Conservation (phyloP, 805 yeast genomes). For the Pichia heedii region DNA sequence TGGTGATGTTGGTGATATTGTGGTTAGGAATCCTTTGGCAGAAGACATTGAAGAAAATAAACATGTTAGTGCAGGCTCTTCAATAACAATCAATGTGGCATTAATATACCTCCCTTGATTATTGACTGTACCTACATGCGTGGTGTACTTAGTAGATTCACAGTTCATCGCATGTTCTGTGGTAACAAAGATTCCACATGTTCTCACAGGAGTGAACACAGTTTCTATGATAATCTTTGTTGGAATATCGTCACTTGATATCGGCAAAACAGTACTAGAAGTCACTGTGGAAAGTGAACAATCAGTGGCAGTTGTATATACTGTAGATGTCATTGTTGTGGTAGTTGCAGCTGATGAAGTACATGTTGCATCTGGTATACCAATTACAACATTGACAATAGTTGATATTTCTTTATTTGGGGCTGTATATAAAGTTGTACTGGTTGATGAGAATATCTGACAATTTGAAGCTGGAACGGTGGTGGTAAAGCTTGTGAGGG, state of each 20-base stretch:
- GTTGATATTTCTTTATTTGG: not conserved
- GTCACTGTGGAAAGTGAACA: not conserved
- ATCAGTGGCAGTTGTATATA: not conserved
- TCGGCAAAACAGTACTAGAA: not conserved
- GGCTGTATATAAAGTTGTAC: not conserved
- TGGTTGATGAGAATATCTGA: not conserved
- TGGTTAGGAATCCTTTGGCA: not conserved
- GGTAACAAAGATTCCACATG: slow-evolving; percentile 1
- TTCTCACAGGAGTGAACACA: slow-evolving; percentile 1
- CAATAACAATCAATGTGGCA: slow-evolving; percentile 4
- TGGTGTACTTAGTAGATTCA: not conserved
- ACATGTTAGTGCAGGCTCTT: slow-evolving; percentile 1
- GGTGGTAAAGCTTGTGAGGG: not conserved
- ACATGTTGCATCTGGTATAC: not conserved
- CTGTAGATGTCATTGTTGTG: not conserved
- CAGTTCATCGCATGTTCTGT: slow-evolving; percentile 1
- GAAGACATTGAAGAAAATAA: not conserved
- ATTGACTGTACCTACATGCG: not conserved
- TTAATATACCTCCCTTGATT: not conserved
- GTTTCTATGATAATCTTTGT: slow-evolving; percentile 3
- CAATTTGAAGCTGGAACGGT: not conserved
- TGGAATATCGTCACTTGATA: not conserved
- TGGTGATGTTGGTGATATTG: not conserved
- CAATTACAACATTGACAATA: not conserved
- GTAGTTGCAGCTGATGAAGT: not conserved